A percentile compares a stretch with the other conserved stretches of the same genome.
Evolutionary conservation across 2,329 filamentous ascomycete genomes (phyloP).

Genomic region (Botrytis fabae): DNA sequence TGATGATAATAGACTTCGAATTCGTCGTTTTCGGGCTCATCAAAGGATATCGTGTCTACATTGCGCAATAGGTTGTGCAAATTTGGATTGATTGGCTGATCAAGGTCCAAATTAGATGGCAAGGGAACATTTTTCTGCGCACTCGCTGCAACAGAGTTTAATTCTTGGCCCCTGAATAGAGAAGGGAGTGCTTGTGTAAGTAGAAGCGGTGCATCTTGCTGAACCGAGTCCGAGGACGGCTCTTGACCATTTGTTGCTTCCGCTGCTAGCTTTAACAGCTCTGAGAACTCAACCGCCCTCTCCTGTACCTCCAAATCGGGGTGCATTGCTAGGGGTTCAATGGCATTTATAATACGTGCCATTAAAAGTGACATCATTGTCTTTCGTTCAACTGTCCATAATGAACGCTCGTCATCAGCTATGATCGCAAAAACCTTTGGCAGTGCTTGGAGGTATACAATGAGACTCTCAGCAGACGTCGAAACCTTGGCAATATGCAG

Average conservation of each 20-base stretch:
- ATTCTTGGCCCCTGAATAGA: conserved; percentile 80
- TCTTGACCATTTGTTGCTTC: conserved; percentile 75
- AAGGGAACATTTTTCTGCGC: conserved; percentile 86
- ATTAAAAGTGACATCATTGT: conserved; percentile 75
- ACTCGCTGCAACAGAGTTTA: conserved; percentile 79
- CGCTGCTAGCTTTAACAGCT: conserved; percentile 81
- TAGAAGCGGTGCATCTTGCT: conserved; percentile 74
- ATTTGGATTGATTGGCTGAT: conserved; percentile 77
- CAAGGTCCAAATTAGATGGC: conserved; percentile 73
- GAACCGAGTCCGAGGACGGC: conserved; percentile 52
- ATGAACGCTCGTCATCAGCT: conserved; percentile 60
- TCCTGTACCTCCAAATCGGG: conserved; percentile 94
- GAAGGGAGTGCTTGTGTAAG: conserved; percentile 89
- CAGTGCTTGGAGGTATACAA: conserved; percentile 77
- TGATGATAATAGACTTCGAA: conserved; percentile 64
- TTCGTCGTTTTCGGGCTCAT: conserved; percentile 59
- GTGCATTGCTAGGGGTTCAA: conserved; percentile 77
- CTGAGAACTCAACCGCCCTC: conserved; percentile 86
- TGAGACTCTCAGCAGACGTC: conserved; percentile 64
- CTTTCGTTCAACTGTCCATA: conserved; percentile 74
- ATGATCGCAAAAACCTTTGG: conserved; percentile 81
- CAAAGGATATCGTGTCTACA: conserved; percentile 53
- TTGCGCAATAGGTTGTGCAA: conserved; percentile 63
- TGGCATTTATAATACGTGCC: conserved; percentile 75
- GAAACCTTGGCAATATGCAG: conserved; percentile 62